Percentiles rank a stretch among this genome's conserved stretches.
phyloP scores from a whole-genome alignment of 1,284 basidiomycete genomes.

The Vanrija humicola region DNA sequence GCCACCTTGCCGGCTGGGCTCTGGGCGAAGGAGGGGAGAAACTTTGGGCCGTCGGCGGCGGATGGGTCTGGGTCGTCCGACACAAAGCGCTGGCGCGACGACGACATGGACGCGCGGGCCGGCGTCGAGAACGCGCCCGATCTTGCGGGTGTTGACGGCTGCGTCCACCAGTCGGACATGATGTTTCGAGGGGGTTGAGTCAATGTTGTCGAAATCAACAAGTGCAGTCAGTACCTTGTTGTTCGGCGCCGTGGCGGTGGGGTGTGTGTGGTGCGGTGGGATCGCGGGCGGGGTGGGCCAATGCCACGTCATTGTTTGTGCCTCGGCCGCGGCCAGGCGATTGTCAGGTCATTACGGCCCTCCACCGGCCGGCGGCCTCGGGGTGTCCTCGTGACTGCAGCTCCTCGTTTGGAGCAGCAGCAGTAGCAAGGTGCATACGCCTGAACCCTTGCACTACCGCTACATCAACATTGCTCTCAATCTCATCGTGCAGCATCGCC shows the following conservation, averaged over 20 bases:
- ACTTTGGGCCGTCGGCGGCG: slow-evolving; percentile 34
- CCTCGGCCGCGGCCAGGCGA: too few species aligned
- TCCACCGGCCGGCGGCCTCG: too few species aligned
- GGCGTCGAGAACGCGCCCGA: slow-evolving; percentile 9
- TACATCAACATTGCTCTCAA: too few species aligned
- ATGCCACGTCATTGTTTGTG: too few species aligned
- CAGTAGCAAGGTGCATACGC: too few species aligned
- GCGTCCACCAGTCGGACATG: slow-evolving; percentile 26
- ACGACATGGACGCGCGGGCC: slow-evolving; percentile 4
- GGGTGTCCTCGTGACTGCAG: too few species aligned
- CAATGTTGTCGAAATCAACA: background rate
- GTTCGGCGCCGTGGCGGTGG: background rate
- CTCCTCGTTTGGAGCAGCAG: too few species aligned
- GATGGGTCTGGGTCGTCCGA: slow-evolving; percentile 35
- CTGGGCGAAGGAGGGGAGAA: slow-evolving; percentile 37
- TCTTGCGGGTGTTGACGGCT: slow-evolving; percentile 13
- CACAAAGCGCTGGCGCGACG: slow-evolving; percentile 17
- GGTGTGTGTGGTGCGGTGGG: too few species aligned
- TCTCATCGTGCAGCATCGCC: too few species aligned
- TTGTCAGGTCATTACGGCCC: too few species aligned
- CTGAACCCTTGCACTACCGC: too few species aligned
- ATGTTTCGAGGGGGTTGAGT: background rate
- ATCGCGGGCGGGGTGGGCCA: too few species aligned
- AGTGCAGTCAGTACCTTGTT: background rate
- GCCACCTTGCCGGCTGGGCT: slow-evolving; percentile 37